These are phyloP conservation scores for Ustilago bromivora DNA, from an alignment of 1,284 basidiomycete genomes.

Conservation along the genomic window DNA sequence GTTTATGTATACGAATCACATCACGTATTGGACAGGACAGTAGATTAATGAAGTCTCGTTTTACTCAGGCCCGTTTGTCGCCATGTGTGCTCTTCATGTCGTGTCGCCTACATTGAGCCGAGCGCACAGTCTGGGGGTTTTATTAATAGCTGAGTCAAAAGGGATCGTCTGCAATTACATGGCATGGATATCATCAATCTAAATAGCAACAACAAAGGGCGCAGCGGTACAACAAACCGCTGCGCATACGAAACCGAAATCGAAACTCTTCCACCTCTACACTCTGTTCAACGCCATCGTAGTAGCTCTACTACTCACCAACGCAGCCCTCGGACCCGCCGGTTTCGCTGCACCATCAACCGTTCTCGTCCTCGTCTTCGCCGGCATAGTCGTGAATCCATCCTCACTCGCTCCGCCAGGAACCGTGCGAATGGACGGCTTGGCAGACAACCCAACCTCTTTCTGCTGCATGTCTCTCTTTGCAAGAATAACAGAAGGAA, in stretches of 20 bases:
- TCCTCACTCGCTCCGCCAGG: slow-evolving; percentile 2
- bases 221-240: not conserved
- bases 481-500: slow-evolving; percentile 13
- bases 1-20: not conserved
- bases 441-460: not conserved
- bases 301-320: slow-evolving; percentile 14
- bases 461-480: not conserved
- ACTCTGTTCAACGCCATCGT: slow-evolving; percentile 18
- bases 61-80: not conserved
- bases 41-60: not conserved
- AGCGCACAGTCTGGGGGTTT: not conserved
- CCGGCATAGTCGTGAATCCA: slow-evolving; percentile 14
- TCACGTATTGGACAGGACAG: not conserved
- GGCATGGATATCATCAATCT: slow-evolving; percentile 6
- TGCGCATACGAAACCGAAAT: slow-evolving; percentile 7
- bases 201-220: slow-evolving; percentile 4
- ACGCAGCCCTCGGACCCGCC: slow-evolving; percentile 20
- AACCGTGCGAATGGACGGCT: slow-evolving; percentile 29
- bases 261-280: slow-evolving; percentile 5
- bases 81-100: not conserved
- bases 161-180: slow-evolving; percentile 7
- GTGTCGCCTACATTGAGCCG: not conserved
- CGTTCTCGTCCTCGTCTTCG: slow-evolving; percentile 2
- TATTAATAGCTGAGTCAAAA: not conserved
- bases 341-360: slow-evolving; percentile 9